Evolutionary conservation across 116 monocot genomes (phyloP).

Genomic region (Thalassia testudinum): DNA sequence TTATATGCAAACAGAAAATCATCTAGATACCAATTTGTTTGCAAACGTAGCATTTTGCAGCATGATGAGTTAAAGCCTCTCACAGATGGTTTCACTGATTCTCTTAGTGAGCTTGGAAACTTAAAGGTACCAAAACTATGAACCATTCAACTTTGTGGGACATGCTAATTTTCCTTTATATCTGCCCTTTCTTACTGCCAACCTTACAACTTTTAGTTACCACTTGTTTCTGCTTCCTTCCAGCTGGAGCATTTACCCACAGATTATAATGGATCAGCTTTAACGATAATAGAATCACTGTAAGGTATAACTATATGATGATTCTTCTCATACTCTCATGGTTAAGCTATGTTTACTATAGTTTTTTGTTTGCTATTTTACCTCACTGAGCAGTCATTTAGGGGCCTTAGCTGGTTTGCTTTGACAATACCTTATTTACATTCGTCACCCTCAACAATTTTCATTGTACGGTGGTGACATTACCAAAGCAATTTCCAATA

Average conservation of each 20-base stretch:
- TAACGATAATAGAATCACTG: slow-evolving; percentile 77
- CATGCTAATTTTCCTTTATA: neutral
- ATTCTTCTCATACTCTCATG: too few relatives aligned
- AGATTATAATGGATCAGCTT: slow-evolving; percentile 71
- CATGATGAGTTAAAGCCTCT: slow-evolving; percentile 93
- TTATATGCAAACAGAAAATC: neutral
- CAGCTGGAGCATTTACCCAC: slow-evolving; percentile 81
- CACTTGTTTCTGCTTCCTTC: slow-evolving; percentile 11
- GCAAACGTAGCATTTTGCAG: slow-evolving; percentile 29
- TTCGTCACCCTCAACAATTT: too few relatives aligned
- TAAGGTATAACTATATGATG: slow-evolving; percentile 30
- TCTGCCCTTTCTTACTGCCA: neutral
- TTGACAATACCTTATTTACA: too few relatives aligned
- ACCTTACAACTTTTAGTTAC: too few relatives aligned
- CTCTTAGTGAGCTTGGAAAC: slow-evolving; percentile 88
- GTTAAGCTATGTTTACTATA: too few relatives aligned
- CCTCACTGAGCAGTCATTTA: too few relatives aligned
- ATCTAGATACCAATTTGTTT: neutral
- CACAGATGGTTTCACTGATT: slow-evolving; percentile 58
- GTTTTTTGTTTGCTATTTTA: too few relatives aligned
- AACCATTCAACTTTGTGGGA: too few relatives aligned
- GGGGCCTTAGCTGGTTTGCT: too few relatives aligned
- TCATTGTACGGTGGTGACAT: too few relatives aligned
- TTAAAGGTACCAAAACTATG: slow-evolving; percentile 75
- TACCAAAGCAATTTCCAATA: too few relatives aligned